Base-by-base conservation (phyloP, 164 flowering plant species). In the Pachysandra terminalis region DNA sequence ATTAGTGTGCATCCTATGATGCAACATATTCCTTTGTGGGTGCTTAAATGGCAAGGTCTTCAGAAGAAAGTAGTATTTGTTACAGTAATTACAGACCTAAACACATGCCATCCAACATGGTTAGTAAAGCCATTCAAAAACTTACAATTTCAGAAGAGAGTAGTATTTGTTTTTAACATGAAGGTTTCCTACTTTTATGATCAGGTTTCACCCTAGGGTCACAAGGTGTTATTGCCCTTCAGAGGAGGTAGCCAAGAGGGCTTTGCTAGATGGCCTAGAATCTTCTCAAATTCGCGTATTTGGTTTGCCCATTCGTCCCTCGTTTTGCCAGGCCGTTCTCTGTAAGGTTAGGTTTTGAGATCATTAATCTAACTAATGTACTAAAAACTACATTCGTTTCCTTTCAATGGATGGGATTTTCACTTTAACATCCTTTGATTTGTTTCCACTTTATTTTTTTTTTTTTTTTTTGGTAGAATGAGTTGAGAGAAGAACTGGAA, bases 21-120 rank as follows among this genome's bases (percentile, higher is more conserved):
- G 98, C 98, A 94, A 70, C 98, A 94, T 63, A 87, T 94, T 66
- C 97, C 98, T 28, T 58, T 94, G 59, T 83, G 92, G 96, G 97
- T 91, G 72, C 97, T 94, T 14, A 94, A 87, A 80, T 90, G 97
- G 96, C 90, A 91, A 78, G 90, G 92, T 41, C 87, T 94, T 65
- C 87, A 87, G 52, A 90, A 94, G 81, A 94, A 90, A 77, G 96
- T 91, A 16, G 67, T 91, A 32, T 94, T 94, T 78, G 96, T 87
- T 10, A 94, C 98, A 12, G 96, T 94, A 40, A 94, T 94, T 62
- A 94, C 98, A 26, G 98, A 94, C 69, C 96, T 94, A 70, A 91
- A 83, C 64, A 81, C 91, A 21, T 94, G 98, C 77, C 97, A 94
- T 68, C 93, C 79, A 25, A 94, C 98, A 75, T 94, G 98, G 98